Evolutionary conservation across 2,329 filamentous ascomycete genomes (phyloP).

Genomic region (Harringtonia aguacate): DNA sequence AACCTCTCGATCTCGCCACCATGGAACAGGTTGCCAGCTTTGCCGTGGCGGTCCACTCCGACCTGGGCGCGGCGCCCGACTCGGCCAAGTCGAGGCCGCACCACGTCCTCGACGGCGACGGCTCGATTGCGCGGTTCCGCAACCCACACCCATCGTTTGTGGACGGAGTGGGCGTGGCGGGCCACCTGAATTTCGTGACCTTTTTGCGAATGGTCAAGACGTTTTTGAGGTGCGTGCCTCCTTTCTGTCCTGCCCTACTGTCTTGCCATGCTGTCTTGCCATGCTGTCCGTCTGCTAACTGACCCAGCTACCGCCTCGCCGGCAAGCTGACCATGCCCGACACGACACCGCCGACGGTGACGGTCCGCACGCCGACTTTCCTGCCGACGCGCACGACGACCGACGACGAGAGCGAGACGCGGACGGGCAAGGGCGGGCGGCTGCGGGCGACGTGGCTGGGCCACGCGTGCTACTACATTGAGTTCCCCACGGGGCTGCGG

Average conservation of each 20-base stretch:
- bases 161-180: slow-evolving; percentile 12
- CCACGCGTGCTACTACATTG: slow-evolving; percentile 87
- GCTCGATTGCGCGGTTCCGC: slow-evolving; percentile 31
- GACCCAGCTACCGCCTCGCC: slow-evolving; percentile 15
- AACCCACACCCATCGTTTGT: slow-evolving; percentile 40
- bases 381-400: slow-evolving; percentile 37
- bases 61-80: slow-evolving; percentile 19
- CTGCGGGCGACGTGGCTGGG: slow-evolving; percentile 89
- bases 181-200: neutral
- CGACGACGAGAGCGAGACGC: too few species aligned
- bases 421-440: slow-evolving; percentile 7
- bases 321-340: slow-evolving; percentile 40
- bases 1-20: neutral
- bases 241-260: neutral
- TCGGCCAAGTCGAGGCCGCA: slow-evolving; percentile 35
- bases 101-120: slow-evolving; percentile 31
- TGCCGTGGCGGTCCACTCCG: slow-evolving; percentile 1
- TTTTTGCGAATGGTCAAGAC: slow-evolving; percentile 16
- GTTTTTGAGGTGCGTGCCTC: slow-evolving; percentile 25
- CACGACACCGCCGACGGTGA: slow-evolving; percentile 53
- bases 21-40: slow-evolving; percentile 8
- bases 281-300: neutral
- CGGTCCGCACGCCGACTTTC: slow-evolving; percentile 57
- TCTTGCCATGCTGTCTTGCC: neutral
- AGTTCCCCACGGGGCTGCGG: slow-evolving; percentile 76